These are phyloP conservation scores for Coemansia sp. DNA, from an alignment of 192 early-diverging fungal genomes.

Conservation along the genomic window DNA sequence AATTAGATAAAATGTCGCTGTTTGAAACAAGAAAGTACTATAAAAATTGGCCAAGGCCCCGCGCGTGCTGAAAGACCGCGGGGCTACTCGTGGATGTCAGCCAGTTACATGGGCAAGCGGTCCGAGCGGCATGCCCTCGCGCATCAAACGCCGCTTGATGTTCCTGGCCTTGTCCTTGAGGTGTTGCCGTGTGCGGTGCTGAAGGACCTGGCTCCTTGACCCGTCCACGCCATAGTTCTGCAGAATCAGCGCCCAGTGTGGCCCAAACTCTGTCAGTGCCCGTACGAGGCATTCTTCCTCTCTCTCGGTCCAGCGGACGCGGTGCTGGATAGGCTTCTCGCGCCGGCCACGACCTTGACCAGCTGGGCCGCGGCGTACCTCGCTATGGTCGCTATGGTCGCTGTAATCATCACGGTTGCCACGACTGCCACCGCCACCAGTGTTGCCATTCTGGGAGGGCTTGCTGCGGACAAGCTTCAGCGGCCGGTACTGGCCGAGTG, in stretches of 20 bases:
- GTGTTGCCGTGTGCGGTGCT: constrained; percentile 30
- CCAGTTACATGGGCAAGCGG: constrained; percentile 22
- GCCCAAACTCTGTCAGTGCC: constrained; percentile 29
- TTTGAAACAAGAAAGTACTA: background rate
- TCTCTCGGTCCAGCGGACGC: constrained; percentile 24
- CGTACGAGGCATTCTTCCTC: constrained; percentile 43
- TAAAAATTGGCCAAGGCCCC: background rate
- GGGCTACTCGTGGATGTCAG: background rate
- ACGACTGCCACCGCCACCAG: background rate
- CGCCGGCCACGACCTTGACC: background rate
- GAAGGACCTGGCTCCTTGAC: constrained; percentile 19
- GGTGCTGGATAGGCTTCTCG: background rate
- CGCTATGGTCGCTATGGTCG: background rate
- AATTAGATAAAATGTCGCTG: background rate
- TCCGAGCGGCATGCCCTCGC: constrained; percentile 37
- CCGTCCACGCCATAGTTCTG: constrained; percentile 31
- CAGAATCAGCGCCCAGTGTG: constrained; percentile 31
- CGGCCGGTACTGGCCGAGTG: constrained; percentile 44
- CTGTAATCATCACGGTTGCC: background rate
- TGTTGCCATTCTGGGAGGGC: background rate
- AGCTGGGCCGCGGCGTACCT: background rate
- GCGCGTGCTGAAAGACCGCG: too few species aligned
- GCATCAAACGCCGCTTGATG: constrained; percentile 46
- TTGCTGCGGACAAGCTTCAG: constrained; percentile 5
- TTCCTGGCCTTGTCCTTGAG: constrained; percentile 55